Evolutionary conservation across 768 basidiomycete species (phyloP).

Genomic region (Serendipita sp.): DNA sequence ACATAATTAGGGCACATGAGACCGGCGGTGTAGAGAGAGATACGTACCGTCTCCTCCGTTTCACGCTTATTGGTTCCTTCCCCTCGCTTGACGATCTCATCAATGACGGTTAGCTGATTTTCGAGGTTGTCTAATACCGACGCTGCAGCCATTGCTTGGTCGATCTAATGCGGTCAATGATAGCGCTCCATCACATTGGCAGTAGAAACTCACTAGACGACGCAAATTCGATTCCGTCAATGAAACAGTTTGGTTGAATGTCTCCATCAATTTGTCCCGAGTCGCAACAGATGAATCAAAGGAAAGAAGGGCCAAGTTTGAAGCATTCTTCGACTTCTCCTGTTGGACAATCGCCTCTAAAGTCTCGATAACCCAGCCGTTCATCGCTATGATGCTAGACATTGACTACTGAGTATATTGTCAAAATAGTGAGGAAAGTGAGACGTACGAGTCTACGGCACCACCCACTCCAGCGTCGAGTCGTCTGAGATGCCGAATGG

Average conservation of each 20-base stretch:
- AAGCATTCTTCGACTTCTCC: background rate
- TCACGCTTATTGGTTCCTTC: background rate
- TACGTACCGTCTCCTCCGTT: background rate
- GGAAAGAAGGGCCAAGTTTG: background rate
- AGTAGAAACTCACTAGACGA: background rate
- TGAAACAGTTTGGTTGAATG: background rate
- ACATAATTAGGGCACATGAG: background rate
- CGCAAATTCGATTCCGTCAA: background rate
- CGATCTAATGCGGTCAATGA: background rate
- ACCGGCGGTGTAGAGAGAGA: background rate
- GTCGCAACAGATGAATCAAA: background rate
- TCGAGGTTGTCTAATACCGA: background rate
- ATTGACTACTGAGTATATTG: background rate
- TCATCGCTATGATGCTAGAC: background rate
- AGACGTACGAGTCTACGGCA: constrained; percentile 2
- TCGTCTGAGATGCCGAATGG: background rate
- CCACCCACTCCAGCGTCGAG: background rate
- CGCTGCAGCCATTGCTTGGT: background rate
- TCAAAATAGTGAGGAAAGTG: background rate
- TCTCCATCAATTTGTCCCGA: background rate
- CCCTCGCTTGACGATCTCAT: background rate
- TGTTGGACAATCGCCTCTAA: background rate
- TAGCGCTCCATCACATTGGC: background rate
- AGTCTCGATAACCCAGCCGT: background rate
- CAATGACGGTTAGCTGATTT: background rate